phyloP scores from a whole-genome alignment of 2,329 filamentous ascomycete species.

The Malbranchea cinnamomea region DNA sequence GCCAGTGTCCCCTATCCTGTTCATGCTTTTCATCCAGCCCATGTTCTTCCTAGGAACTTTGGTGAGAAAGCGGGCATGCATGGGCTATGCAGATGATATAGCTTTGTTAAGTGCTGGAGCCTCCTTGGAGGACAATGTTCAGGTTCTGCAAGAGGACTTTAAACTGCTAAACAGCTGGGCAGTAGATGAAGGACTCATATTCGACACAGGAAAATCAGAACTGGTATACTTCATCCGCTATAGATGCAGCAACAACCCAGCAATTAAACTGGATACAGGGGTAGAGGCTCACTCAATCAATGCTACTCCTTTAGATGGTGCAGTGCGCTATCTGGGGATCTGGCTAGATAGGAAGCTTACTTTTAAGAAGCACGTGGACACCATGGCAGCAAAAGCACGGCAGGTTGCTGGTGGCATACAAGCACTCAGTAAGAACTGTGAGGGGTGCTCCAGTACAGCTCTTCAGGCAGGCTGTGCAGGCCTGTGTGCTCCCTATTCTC shows the following conservation, averaged over 20 bases:
- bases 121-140: background rate
- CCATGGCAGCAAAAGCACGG: slow-evolving; percentile 9
- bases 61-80: background rate
- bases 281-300: background rate
- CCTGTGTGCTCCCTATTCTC: slow-evolving; percentile 3
- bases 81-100: slow-evolving; percentile 3
- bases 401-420: slow-evolving; percentile 3
- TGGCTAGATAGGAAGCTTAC: slow-evolving; percentile 10
- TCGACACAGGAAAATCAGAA: slow-evolving; percentile 1
- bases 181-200: background rate
- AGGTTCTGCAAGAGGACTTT: slow-evolving; percentile 1
- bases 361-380: slow-evolving; percentile 10
- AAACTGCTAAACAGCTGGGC: background rate
- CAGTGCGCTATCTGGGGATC: slow-evolving; percentile 13
- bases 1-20: slow-evolving; percentile 4
- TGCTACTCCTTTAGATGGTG: background rate
- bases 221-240: slow-evolving; percentile 1
- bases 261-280: background rate
- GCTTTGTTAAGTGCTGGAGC: background rate
- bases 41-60: slow-evolving; percentile 1
- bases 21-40: slow-evolving; percentile 3
- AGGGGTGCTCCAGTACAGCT: slow-evolving; percentile 1
- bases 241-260: background rate
- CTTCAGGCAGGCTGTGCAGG: slow-evolving; percentile 1
- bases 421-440: slow-evolving; percentile 5